Conservation (phyloP, 2,329 filamentous ascomycete species). For the Diaporthe sp. region DNA sequence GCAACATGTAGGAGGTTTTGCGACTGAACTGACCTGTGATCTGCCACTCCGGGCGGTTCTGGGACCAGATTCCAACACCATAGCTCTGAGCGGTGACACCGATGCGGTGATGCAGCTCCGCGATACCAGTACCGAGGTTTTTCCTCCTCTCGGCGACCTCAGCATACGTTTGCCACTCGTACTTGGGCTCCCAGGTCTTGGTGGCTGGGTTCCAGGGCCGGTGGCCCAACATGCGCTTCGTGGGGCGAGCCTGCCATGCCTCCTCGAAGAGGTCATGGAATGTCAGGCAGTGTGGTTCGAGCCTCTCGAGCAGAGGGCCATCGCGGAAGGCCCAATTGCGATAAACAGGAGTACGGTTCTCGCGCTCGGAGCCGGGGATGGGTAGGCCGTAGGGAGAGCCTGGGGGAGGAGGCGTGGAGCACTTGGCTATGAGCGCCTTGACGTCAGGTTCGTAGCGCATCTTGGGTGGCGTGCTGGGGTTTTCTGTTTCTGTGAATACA, state of each 20-base stretch:
- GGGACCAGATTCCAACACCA: conserved; percentile 86
- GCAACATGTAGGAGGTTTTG: not conserved
- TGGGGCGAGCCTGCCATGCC: conserved; percentile 72
- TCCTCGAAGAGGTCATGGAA: conserved; percentile 86
- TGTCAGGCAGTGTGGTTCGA: conserved; percentile 79
- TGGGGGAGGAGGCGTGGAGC: conserved; percentile 75
- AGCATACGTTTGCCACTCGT: conserved; percentile 86
- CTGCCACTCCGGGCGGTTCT: conserved; percentile 92
- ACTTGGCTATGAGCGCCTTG: conserved; percentile 62
- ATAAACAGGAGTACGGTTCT: conserved; percentile 83
- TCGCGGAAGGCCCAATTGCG: conserved; percentile 85
- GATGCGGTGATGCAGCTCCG: conserved; percentile 82
- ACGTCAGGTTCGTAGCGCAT: conserved; percentile 54
- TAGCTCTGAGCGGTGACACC: conserved; percentile 77
- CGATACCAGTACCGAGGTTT: conserved; percentile 87
- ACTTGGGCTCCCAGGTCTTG: conserved; percentile 80
- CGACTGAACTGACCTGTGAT: conserved; percentile 70
- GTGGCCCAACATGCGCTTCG: conserved; percentile 81
- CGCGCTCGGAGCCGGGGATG: conserved; percentile 79
- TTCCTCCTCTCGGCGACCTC: conserved; percentile 84
- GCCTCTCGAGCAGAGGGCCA: conserved; percentile 76
- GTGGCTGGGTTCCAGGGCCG: conserved; percentile 83
- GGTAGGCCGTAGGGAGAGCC: conserved; percentile 84
- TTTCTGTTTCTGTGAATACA: not conserved
- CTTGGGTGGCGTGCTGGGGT: conserved; percentile 7